A percentile compares a stretch with the other conserved stretches of the same genome.
These are phyloP conservation scores for Schizosaccharomyces pombe DNA, from an alignment of 805 yeast species.

Conservation along the genomic window DNA sequence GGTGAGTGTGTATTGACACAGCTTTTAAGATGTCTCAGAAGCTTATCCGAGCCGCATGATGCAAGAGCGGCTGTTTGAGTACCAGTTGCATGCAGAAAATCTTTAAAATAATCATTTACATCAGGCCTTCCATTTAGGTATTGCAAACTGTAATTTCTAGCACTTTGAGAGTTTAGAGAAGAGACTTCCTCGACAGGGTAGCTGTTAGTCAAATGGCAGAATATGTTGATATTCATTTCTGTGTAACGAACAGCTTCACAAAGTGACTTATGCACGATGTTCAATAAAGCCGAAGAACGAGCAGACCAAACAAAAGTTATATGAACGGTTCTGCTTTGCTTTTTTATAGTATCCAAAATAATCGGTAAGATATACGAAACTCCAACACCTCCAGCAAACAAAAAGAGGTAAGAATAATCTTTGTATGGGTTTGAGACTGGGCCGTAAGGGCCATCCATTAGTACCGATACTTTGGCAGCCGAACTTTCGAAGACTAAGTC, in stretches of 20 bases:
- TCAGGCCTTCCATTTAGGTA: neutral
- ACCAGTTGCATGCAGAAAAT: neutral
- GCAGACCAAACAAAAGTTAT: neutral
- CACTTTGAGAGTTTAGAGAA: neutral
- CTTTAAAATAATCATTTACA: neutral
- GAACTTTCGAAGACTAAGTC: neutral
- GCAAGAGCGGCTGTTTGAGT: neutral
- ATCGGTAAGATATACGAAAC: constrained; percentile 63
- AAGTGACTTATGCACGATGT: neutral
- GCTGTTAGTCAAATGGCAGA: neutral
- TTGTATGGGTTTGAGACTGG: neutral
- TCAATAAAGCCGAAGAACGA: neutral
- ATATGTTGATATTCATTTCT: neutral
- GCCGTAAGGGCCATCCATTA: neutral
- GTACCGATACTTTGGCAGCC: neutral
- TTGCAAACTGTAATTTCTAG: neutral
- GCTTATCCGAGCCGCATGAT: neutral
- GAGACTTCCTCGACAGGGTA: neutral
- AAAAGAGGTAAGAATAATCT: constrained; percentile 10
- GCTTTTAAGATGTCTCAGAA: neutral
- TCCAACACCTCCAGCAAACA: constrained; percentile 55
- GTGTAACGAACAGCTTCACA: neutral
- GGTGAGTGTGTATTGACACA: neutral
- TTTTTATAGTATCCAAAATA: neutral
- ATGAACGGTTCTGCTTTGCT: neutral